These are phyloP conservation scores for Trichoderma koningii DNA, from an alignment of 2,329 filamentous ascomycete genomes.

Conservation along the genomic window DNA sequence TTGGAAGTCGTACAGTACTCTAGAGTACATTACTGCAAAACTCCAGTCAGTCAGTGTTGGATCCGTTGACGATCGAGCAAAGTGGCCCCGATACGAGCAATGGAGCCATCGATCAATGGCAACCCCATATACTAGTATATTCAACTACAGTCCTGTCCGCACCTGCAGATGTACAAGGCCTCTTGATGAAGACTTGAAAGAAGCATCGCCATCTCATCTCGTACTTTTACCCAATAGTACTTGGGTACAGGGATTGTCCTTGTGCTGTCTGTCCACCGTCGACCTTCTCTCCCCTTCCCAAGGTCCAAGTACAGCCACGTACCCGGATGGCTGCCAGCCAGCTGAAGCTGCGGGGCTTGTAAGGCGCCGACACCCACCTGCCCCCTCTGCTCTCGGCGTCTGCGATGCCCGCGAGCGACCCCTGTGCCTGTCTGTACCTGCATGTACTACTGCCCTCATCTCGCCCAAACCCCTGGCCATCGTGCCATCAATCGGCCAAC, in stretches of 20 bases:
- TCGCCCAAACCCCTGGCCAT: not conserved
- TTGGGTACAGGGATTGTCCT: not conserved
- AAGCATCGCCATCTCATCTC: slow-evolving; percentile 5
- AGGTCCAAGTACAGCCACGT: no score
- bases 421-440: not conserved
- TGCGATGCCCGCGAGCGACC: no score
- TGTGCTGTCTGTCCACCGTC: no score
- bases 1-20: no score
- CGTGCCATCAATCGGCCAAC: not conserved
- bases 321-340: not conserved
- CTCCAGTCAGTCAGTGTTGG: no score
- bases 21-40: no score
- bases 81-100: no score
- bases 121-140: no score
- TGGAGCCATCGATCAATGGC: no score
- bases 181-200: not conserved
- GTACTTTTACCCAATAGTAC: not conserved
- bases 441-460: not conserved
- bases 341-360: slow-evolving; percentile 3
- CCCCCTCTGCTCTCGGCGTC: no score
- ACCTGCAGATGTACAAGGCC: not conserved
- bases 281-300: no score
- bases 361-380: not conserved
- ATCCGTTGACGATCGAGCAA: no score
- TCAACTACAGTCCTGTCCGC: not conserved